These are phyloP conservation scores for Talaromyces sp. DNA, from an alignment of 2,329 filamentous ascomycete genomes.

Conservation along the genomic window DNA sequence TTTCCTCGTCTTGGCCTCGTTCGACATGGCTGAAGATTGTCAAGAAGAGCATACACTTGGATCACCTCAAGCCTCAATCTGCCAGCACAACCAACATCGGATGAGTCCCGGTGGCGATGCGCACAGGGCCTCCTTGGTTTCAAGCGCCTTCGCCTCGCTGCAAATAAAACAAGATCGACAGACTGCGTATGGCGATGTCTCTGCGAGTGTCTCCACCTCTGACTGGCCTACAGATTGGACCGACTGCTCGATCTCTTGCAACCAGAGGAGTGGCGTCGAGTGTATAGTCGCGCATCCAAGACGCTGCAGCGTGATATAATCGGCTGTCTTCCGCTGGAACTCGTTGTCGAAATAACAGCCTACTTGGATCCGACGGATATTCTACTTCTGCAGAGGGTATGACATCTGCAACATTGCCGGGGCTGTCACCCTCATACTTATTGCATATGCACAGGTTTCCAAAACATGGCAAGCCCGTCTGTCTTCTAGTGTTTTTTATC, in stretches of 20 bases:
- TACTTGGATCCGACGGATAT: constrained; percentile 24
- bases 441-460: constrained; percentile 23
- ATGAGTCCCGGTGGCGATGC: not conserved
- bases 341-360: constrained; percentile 23
- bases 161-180: constrained; percentile 18
- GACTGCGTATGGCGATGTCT: constrained; percentile 13
- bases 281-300: constrained; percentile 17
- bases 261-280: constrained; percentile 27
- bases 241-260: constrained; percentile 23
- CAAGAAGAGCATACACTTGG: too few relatives aligned
- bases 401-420: not conserved
- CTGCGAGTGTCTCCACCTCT: not conserved
- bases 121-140: not conserved
- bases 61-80: too few relatives aligned
- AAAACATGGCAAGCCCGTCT: constrained; percentile 26
- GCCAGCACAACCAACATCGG: too few relatives aligned
- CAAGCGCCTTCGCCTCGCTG: constrained; percentile 18
- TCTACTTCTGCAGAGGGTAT: constrained; percentile 25
- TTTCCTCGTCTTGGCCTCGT: not conserved
- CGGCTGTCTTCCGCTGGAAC: constrained; percentile 26
- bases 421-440: not conserved
- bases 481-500: constrained; percentile 20
- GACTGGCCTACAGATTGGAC: constrained; percentile 18
- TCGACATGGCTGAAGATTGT: too few relatives aligned
- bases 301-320: constrained; percentile 30